These are phyloP conservation scores for Aspergillus hiratsukae DNA, from an alignment of 2,329 filamentous ascomycete species.

Conservation along the genomic window DNA sequence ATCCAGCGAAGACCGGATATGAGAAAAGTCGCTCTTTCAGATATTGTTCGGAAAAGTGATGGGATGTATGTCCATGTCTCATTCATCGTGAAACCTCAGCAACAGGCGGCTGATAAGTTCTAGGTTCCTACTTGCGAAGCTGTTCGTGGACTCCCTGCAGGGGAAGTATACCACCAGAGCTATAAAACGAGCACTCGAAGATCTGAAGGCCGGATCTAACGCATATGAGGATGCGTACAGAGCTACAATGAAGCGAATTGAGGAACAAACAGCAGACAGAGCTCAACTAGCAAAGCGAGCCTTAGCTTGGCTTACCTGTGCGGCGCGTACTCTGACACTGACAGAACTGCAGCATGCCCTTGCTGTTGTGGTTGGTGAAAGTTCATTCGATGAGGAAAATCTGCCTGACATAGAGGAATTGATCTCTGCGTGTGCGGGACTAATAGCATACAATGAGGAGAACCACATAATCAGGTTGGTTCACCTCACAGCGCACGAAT, in stretches of 20 bases:
- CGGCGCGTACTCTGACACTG: slow-evolving; percentile 5
- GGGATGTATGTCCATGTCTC: too few relatives aligned
- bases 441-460: slow-evolving; percentile 18
- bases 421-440: slow-evolving; percentile 20
- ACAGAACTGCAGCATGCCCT: slow-evolving; percentile 12
- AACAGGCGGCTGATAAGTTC: too few relatives aligned
- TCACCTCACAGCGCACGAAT: slow-evolving; percentile 48
- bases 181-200: slow-evolving; percentile 26
- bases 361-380: slow-evolving; percentile 16
- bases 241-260: not conserved
- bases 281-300: slow-evolving; percentile 1
- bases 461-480: slow-evolving; percentile 22
- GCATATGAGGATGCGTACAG: slow-evolving; percentile 8
- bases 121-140: slow-evolving; percentile 12
- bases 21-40: too few relatives aligned
- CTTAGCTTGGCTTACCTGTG: slow-evolving; percentile 8
- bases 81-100: too few relatives aligned
- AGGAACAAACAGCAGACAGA: slow-evolving; percentile 1
- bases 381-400: slow-evolving; percentile 24
- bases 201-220: slow-evolving; percentile 24
- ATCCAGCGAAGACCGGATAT: too few relatives aligned
- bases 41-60: too few relatives aligned
- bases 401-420: slow-evolving; percentile 9
- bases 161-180: slow-evolving; percentile 18
- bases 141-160: slow-evolving; percentile 6